These are phyloP conservation scores for Mortierella polycephala DNA, from an alignment of 371 early-diverging fungal species.

Conservation along the genomic window DNA sequence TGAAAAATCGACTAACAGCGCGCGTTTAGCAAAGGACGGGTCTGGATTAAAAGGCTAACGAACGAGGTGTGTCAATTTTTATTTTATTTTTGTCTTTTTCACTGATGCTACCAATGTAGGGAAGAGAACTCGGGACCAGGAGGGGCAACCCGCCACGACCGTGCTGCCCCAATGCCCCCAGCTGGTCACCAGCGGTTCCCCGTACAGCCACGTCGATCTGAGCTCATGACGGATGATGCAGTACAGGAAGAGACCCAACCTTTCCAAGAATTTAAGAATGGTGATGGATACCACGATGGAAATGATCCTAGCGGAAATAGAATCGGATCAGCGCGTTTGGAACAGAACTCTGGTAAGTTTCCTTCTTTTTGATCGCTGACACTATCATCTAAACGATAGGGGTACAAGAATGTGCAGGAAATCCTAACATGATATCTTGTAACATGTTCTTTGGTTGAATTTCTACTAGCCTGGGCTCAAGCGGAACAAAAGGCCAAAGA, in stretches of 20 bases:
- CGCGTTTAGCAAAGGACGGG: background rate
- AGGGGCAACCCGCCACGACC: constrained; percentile 26
- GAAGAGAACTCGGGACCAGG: background rate
- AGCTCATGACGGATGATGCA: constrained; percentile 34
- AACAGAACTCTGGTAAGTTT: constrained; percentile 18
- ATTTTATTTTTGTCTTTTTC: background rate
- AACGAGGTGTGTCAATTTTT: background rate
- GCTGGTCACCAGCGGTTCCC: constrained; percentile 34
- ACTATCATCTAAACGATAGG: background rate
- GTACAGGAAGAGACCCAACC: constrained; percentile 20
- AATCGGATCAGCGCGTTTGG: background rate
- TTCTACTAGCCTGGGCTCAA: constrained; percentile 35
- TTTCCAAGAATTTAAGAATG: constrained; percentile 27
- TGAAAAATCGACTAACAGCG: background rate
- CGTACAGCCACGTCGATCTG: constrained; percentile 26
- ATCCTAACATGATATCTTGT: background rate
- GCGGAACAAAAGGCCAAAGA: constrained; percentile 41
- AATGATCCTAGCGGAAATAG: constrained; percentile 15
- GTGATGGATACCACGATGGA: constrained; percentile 48
- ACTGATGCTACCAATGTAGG: background rate
- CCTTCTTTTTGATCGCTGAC: background rate
- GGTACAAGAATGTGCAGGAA: background rate
- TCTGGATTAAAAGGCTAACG: background rate
- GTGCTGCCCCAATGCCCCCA: constrained; percentile 12
- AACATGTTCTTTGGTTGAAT: background rate